A percentile compares a stretch with the other conserved stretches of the same genome.
These are phyloP conservation scores for Anethum foeniculum DNA, from an alignment of 140 eudicot genomes.

Conservation along the genomic window DNA sequence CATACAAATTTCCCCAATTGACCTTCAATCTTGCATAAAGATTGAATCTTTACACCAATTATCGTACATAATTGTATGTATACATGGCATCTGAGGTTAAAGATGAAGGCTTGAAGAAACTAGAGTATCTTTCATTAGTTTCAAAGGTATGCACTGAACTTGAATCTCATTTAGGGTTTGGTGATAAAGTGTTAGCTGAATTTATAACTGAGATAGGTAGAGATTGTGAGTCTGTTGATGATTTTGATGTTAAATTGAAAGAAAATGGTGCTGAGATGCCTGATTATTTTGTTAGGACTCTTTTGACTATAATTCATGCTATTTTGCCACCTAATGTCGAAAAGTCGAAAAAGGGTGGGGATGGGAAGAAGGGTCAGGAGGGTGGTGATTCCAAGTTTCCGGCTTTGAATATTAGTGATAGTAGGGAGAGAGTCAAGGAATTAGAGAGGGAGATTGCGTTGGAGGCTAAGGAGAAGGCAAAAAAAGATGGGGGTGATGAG, in stretches of 20 bases:
- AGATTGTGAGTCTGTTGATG: conserved; percentile 40
- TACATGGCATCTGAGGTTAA: conserved; percentile 14
- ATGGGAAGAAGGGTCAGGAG: conserved; percentile 16
- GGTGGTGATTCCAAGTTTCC: conserved; percentile 29
- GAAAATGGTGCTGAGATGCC: conserved; percentile 75
- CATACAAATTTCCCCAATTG: not conserved
- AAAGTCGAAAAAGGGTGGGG: conserved; percentile 27
- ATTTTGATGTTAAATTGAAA: conserved; percentile 54
- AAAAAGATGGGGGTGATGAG: conserved; percentile 13
- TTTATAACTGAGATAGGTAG: conserved; percentile 65
- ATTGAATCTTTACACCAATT: not conserved
- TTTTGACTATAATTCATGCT: conserved; percentile 66
- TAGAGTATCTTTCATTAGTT: conserved; percentile 58
- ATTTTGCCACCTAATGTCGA: conserved; percentile 58
- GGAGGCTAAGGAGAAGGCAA: conserved; percentile 41
- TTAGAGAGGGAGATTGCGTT: conserved; percentile 65
- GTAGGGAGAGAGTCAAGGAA: conserved; percentile 42
- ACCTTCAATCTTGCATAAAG: not conserved
- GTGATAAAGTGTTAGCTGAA: conserved; percentile 72
- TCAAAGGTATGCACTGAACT: conserved; percentile 80
- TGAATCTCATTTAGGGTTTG: conserved; percentile 65
- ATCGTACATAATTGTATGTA: not conserved
- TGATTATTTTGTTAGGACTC: conserved; percentile 69
- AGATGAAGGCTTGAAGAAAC: conserved; percentile 46
- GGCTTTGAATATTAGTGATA: conserved; percentile 39